Evolutionary conservation across 345 rosid genomes (phyloP).

Genomic region (Aquilaria malaccensis): DNA sequence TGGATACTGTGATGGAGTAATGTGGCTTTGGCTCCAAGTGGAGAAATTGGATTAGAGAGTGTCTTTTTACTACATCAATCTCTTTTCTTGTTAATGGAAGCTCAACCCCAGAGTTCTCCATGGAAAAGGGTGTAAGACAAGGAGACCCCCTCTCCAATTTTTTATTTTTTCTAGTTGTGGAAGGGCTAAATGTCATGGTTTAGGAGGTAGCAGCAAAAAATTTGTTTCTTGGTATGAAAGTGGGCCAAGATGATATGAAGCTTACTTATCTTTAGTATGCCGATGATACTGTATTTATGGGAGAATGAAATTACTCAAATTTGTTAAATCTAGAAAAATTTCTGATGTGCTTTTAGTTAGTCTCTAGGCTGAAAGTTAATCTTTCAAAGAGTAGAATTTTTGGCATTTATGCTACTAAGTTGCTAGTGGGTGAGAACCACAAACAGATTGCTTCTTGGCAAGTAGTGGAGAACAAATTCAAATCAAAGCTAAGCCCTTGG

Average conservation of each 20-base stretch:
- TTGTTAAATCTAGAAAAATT: too few species aligned
- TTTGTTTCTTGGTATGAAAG: not conserved
- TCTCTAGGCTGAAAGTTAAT: too few species aligned
- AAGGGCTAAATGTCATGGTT: not conserved
- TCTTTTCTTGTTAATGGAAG: not conserved
- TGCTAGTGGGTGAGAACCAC: too few species aligned
- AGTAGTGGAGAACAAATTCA: too few species aligned
- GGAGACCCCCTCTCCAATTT: not conserved
- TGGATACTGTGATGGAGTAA: too few species aligned
- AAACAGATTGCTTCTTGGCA: too few species aligned
- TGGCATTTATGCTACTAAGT: too few species aligned
- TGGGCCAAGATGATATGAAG: not conserved
- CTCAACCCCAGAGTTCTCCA: not conserved
- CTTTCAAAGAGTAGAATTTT: too few species aligned
- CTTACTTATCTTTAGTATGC: not conserved
- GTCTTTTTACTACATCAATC: not conserved
- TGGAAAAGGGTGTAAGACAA: not conserved
- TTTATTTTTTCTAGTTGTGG: not conserved
- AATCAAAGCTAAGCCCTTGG: too few species aligned
- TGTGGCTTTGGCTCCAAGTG: not conserved
- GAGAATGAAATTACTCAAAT: not conserved
- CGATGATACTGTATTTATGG: not conserved
- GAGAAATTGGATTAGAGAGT: not conserved
- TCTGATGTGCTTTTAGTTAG: too few species aligned
- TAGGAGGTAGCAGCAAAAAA: not conserved